Evolutionary conservation across 2,329 filamentous ascomycete genomes (phyloP).

Genomic region (Aspergillus alliaceus): DNA sequence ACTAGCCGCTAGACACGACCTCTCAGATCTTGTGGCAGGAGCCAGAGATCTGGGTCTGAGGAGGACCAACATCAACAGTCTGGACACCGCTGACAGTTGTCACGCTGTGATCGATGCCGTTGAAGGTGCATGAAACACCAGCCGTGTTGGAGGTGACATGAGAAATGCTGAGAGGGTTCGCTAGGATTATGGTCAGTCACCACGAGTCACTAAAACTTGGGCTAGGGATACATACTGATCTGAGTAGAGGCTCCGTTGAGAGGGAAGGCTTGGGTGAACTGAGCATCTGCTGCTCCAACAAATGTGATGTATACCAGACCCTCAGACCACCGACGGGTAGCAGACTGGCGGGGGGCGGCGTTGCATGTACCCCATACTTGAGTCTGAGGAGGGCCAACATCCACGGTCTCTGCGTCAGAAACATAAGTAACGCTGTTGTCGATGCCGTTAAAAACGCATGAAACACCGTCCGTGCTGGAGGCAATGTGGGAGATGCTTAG

Average conservation of each 20-base stretch:
- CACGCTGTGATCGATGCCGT: slow-evolving; percentile 18
- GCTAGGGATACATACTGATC: slow-evolving; percentile 14
- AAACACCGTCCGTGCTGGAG: slow-evolving; percentile 4
- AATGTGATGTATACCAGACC: slow-evolving; percentile 15
- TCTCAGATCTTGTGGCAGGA: slow-evolving; percentile 8
- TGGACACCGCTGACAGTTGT: slow-evolving; percentile 16
- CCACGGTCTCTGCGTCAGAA: slow-evolving; percentile 10
- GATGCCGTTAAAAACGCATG: slow-evolving; percentile 22
- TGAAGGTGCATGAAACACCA: slow-evolving; percentile 19
- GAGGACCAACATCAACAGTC: slow-evolving; percentile 23
- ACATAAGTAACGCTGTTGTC: slow-evolving; percentile 20
- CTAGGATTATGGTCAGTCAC: slow-evolving; percentile 5
- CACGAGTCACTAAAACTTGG: no score
- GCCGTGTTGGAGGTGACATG: slow-evolving; percentile 11
- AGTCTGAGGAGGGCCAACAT: slow-evolving; percentile 26
- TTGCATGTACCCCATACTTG: slow-evolving; percentile 20
- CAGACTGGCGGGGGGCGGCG: neutral
- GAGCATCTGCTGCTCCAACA: slow-evolving; percentile 19
- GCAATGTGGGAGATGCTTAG: slow-evolving; percentile 24
- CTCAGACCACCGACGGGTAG: neutral
- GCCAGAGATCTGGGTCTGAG: slow-evolving; percentile 23
- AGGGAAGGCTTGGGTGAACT: slow-evolving; percentile 19
- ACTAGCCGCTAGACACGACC: neutral
- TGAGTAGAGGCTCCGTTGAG: slow-evolving; percentile 11
- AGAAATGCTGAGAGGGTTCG: slow-evolving; percentile 23